These are phyloP conservation scores for Liquidambar formosana DNA, from an alignment of 164 flowering plant species.

Conservation along the genomic window DNA sequence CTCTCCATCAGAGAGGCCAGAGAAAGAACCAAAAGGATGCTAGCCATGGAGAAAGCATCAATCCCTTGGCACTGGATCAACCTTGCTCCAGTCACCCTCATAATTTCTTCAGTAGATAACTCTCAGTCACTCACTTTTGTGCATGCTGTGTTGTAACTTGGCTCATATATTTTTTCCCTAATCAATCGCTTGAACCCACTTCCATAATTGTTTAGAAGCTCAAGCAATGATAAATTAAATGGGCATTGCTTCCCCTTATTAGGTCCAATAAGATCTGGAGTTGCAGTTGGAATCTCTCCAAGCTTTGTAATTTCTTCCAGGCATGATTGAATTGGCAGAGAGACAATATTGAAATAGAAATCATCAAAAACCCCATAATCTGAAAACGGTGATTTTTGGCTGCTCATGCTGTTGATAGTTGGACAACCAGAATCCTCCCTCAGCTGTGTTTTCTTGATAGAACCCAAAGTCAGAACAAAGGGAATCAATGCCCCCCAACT, in stretches of 20 bases:
- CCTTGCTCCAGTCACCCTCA: slow-evolving; percentile 48
- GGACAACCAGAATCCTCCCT: slow-evolving; percentile 11
- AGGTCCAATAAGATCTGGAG: slow-evolving; percentile 1
- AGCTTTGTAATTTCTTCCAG: slow-evolving; percentile 15
- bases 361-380: slow-evolving; percentile 24
- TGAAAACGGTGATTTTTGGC: slow-evolving; percentile 11
- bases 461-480: slow-evolving; percentile 23
- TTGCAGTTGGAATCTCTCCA: slow-evolving; percentile 1
- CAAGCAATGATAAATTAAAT: slow-evolving; percentile 25
- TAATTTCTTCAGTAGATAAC: slow-evolving; percentile 41
- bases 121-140: not conserved
- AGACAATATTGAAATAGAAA: slow-evolving; percentile 14
- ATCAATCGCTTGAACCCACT: slow-evolving; percentile 27
- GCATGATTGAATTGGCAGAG: slow-evolving; percentile 19
- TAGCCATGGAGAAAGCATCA: slow-evolving; percentile 17
- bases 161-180: slow-evolving; percentile 15
- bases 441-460: slow-evolving; percentile 10
- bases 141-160: not conserved
- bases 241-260: slow-evolving; percentile 20
- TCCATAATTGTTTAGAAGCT: slow-evolving; percentile 32
- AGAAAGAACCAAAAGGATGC: slow-evolving; percentile 28
- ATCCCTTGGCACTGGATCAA: slow-evolving; percentile 27
- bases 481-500: slow-evolving; percentile 2
- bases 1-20: slow-evolving; percentile 38
- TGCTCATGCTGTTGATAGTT: slow-evolving; percentile 18